Percentiles rank a stretch among this genome's conserved stretches.
Evolutionary conservation across 2,329 filamentous ascomycete genomes (phyloP).

Genomic region (Alternaria infectoria): DNA sequence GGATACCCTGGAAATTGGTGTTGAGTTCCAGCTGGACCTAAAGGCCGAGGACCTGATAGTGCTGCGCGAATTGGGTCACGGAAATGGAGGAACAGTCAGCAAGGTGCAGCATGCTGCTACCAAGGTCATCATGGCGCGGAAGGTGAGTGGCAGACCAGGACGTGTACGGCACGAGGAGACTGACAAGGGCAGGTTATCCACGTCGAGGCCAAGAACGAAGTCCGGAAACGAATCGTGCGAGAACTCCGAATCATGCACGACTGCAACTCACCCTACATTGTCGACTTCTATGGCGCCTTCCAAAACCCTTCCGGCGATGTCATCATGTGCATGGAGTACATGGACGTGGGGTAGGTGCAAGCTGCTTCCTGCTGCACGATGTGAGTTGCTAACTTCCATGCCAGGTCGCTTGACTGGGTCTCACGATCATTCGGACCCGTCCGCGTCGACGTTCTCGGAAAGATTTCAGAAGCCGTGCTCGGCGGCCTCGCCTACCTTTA

Average conservation of each 20-base stretch:
- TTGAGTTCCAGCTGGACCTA: slow-evolving; percentile 94
- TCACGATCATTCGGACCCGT: slow-evolving; percentile 95
- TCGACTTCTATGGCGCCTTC: slow-evolving; percentile 97
- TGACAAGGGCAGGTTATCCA: slow-evolving; percentile 79
- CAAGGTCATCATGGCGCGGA: slow-evolving; percentile 95
- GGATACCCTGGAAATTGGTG: slow-evolving; percentile 89
- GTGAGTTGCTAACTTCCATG: slow-evolving; percentile 18
- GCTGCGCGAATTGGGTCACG: slow-evolving; percentile 90
- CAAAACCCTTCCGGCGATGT: slow-evolving; percentile 97
- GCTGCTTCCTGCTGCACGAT: background rate
- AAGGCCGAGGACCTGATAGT: slow-evolving; percentile 91
- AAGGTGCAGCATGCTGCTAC: slow-evolving; percentile 96
- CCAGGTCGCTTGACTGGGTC: slow-evolving; percentile 87
- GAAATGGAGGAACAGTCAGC: slow-evolving; percentile 97
- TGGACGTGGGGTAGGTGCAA: slow-evolving; percentile 88
- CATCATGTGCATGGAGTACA: slow-evolving; percentile 99
- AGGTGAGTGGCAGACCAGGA: slow-evolving; percentile 65
- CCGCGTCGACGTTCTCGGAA: slow-evolving; percentile 93
- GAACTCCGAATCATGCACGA: slow-evolving; percentile 98
- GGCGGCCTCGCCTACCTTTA: slow-evolving; percentile 95
- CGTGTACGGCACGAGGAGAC: background rate
- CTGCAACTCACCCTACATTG: slow-evolving; percentile 95
- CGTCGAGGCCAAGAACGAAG: slow-evolving; percentile 96
- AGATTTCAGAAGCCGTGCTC: slow-evolving; percentile 94
- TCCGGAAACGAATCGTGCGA: slow-evolving; percentile 94